phyloP scores from a whole-genome alignment of 2,329 filamentous ascomycete species.

The Fusarium metavorans region DNA sequence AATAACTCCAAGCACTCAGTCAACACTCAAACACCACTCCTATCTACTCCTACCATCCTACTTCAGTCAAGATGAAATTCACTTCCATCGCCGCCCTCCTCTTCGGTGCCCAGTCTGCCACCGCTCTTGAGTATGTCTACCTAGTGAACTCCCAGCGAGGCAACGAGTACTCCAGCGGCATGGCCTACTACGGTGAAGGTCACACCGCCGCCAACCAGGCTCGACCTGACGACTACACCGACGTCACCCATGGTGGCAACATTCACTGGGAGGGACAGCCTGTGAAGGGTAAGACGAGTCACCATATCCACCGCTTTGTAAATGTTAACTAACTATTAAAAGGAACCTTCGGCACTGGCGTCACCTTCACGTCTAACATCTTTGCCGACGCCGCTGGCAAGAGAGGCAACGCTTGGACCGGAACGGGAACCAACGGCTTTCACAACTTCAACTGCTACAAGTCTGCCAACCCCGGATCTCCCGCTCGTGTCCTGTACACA shows the following conservation, averaged over 20 bases:
- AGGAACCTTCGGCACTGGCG: not conserved
- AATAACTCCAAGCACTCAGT: not conserved
- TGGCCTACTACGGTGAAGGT: slow-evolving; percentile 4
- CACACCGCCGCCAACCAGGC: not conserved
- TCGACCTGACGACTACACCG: not conserved
- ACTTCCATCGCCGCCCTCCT: not conserved
- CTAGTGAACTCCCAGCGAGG: not conserved
- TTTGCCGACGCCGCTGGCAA: not conserved
- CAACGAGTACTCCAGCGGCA: slow-evolving; percentile 1
- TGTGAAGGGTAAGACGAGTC: not conserved
- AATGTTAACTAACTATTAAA: not conserved
- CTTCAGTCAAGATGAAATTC: not conserved
- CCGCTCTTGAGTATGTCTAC: not conserved
- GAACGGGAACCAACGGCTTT: not conserved
- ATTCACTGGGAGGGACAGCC: not conserved
- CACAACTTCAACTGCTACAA: slow-evolving; percentile 2
- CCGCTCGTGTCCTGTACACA: not conserved
- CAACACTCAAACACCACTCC: not conserved
- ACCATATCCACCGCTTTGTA: no score
- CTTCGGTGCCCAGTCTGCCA: not conserved
- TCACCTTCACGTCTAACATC: not conserved
- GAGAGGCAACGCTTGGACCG: not conserved
- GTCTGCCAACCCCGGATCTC: not conserved
- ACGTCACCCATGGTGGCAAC: not conserved
- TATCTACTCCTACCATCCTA: not conserved